Conservation (phyloP, 371 early-diverging fungal species). For the Fennellomyces sp. region DNA sequence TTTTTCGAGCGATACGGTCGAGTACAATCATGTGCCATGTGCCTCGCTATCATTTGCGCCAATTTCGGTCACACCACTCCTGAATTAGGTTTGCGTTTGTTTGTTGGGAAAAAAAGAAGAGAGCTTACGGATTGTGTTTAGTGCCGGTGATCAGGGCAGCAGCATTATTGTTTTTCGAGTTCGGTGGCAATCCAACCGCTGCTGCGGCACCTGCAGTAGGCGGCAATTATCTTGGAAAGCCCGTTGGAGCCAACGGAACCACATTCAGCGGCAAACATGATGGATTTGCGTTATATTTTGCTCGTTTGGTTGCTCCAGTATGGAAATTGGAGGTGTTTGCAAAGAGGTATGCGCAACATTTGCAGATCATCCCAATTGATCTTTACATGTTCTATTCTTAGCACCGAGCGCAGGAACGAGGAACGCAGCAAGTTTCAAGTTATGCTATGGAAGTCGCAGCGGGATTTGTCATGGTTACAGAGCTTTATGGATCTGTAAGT, state of each 20-base stretch:
- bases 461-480: conserved; percentile 47
- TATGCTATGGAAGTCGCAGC: conserved; percentile 44
- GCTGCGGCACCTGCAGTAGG: conserved; percentile 15
- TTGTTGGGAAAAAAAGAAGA: not conserved
- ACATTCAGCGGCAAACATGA: conserved; percentile 73
- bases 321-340: conserved; percentile 69
- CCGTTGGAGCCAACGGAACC: conserved; percentile 48
- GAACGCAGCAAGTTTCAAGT: conserved; percentile 9
- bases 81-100: conserved; percentile 19
- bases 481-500: conserved; percentile 53
- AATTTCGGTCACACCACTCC: conserved; percentile 9
- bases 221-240: conserved; percentile 52
- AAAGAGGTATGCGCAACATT: conserved; percentile 21
- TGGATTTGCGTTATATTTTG: conserved; percentile 79
- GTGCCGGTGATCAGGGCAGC: conserved; percentile 37
- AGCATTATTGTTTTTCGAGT: conserved; percentile 55
- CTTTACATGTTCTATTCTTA: not conserved
- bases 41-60: conserved; percentile 64
- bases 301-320: conserved; percentile 72
- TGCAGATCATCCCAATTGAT: not conserved
- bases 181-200: conserved; percentile 63
- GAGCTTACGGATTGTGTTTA: conserved; percentile 4
- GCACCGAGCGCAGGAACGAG: not conserved
- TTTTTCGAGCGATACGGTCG: conserved; percentile 67
- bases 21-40: conserved; percentile 77